Base-by-base conservation (phyloP, 2,329 filamentous ascomycete species). In the Scedosporium aurantiacum region DNA sequence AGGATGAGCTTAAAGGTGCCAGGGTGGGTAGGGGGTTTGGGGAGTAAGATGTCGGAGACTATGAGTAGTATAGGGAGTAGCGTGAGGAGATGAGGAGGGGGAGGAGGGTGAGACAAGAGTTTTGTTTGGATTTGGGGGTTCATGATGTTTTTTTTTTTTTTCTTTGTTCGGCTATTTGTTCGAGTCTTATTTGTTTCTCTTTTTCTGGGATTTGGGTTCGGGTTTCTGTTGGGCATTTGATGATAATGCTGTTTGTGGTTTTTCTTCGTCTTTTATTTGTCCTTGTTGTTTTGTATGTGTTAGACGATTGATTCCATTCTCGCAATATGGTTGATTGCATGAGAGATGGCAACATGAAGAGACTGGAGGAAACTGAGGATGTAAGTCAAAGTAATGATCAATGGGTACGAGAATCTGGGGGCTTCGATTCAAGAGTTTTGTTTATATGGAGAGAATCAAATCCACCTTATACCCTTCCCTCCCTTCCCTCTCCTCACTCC, bases 1-100 rank as follows among this genome's bases (percentile, higher is more conserved):
- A 75, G 81, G 55, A 74, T 85, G 66, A 82, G 75, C 60, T 72
- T 85, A 54, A 83, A 82, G 74, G 72, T 79, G 47, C 80, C 81
- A 8, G 76, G 77, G 67, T 80, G 78, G 70, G 68, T 76, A 59
- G 76, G 79, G 14, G 75, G 75, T 4, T 67, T 75, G 41, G 71
- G 78, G 18, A 74, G 73, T 63, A 74, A 73, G 62, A 68, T 80
- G 60, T 78, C 72, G 64, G 77, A 79, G 55, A 80, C 76, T 40
- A 72, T 81, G 66, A 82, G 77, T 67, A 80, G 76, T 55, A 73
- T 82, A 16, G 76, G 73, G 25, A 80, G 74, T 65, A 79, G 73
- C 58, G 68, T 78, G 47, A 70, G 71, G 62, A 71, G 70, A 57
- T 75, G 66, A 70, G 60, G 54, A 18, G 37, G 23, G 41, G 40